These are phyloP conservation scores for Cydonia oblonga DNA, from an alignment of 331 rosid genomes.

Conservation along the genomic window DNA sequence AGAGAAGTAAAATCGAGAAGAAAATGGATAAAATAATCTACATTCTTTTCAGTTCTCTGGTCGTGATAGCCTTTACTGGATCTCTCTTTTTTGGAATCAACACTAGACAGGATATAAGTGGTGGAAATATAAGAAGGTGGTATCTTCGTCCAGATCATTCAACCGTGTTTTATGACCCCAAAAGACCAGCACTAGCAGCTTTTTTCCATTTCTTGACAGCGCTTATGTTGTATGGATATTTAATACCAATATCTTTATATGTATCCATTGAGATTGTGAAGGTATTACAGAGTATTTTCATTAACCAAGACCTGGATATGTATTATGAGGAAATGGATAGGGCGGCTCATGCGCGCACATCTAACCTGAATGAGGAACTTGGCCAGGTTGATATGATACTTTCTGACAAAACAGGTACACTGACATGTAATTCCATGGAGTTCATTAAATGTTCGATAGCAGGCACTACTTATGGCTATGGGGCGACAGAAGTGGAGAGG, in stretches of 20 bases:
- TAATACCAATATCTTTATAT: conserved; percentile 79
- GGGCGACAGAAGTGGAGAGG: conserved; percentile 67
- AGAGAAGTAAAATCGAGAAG: conserved; percentile 77
- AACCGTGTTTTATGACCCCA: conserved; percentile 43
- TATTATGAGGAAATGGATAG: conserved; percentile 52
- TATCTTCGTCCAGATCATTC: conserved; percentile 58
- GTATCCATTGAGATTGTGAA: conserved; percentile 82
- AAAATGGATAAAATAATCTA: conserved; percentile 78
- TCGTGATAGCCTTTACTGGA: conserved; percentile 54
- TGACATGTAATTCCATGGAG: conserved; percentile 87
- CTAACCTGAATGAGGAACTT: conserved; percentile 79
- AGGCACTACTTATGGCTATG: conserved; percentile 58
- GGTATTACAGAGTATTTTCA: conserved; percentile 67
- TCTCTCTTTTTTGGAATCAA: conserved; percentile 52
- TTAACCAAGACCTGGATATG: conserved; percentile 71
- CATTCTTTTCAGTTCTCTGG: conserved; percentile 57
- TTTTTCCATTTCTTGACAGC: conserved; percentile 70
- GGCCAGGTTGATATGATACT: conserved; percentile 71
- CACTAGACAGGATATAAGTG: conserved; percentile 36
- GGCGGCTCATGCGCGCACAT: conserved; percentile 72
- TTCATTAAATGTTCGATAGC: conserved; percentile 70
- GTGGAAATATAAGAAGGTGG: conserved; percentile 49
- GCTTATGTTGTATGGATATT: conserved; percentile 77
- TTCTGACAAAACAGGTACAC: conserved; percentile 79
- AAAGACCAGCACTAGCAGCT: conserved; percentile 39